Evolutionary conservation across 768 basidiomycete species (phyloP).

Genomic region (Daedalea quercina): DNA sequence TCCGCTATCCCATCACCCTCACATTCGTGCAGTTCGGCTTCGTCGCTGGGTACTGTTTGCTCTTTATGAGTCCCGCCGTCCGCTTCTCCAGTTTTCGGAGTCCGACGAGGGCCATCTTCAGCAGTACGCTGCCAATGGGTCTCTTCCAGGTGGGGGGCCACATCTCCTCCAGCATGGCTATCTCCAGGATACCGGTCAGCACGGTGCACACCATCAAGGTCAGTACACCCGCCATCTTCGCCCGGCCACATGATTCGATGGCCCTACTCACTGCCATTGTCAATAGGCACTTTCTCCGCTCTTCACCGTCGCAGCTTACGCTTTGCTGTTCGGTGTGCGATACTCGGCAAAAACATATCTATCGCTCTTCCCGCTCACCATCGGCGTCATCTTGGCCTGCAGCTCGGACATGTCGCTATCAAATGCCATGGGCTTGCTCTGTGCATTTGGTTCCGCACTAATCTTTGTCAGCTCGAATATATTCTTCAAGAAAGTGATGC

Average conservation of each 20-base stretch:
- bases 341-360: slow-evolving; percentile 90
- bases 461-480: slow-evolving; percentile 98
- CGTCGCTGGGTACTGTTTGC: slow-evolving; percentile 78
- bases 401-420: slow-evolving; percentile 89
- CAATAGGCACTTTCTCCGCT: slow-evolving; percentile 90
- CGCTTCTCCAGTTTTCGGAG: slow-evolving; percentile 60
- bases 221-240: slow-evolving; percentile 14
- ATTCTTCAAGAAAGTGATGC: slow-evolving; percentile 98
- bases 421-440: slow-evolving; percentile 80
- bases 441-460: slow-evolving; percentile 93
- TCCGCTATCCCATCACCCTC: slow-evolving; percentile 92
- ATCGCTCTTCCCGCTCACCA: slow-evolving; percentile 87
- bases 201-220: slow-evolving; percentile 99
- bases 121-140: slow-evolving; percentile 89
- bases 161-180: slow-evolving; percentile 96
- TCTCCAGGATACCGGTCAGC: slow-evolving; percentile 91
- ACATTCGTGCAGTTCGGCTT: slow-evolving; percentile 98
- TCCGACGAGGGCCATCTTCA: slow-evolving; percentile 69
- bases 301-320: slow-evolving; percentile 96
- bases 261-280: neutral
- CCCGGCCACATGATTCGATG: neutral
- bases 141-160: slow-evolving; percentile 97
- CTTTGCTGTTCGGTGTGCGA: slow-evolving; percentile 85
- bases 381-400: slow-evolving; percentile 97
- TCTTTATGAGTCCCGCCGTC: slow-evolving; percentile 73